phyloP scores from a whole-genome alignment of 2,329 filamentous ascomycete genomes.

The Zymoseptoria brevis region DNA sequence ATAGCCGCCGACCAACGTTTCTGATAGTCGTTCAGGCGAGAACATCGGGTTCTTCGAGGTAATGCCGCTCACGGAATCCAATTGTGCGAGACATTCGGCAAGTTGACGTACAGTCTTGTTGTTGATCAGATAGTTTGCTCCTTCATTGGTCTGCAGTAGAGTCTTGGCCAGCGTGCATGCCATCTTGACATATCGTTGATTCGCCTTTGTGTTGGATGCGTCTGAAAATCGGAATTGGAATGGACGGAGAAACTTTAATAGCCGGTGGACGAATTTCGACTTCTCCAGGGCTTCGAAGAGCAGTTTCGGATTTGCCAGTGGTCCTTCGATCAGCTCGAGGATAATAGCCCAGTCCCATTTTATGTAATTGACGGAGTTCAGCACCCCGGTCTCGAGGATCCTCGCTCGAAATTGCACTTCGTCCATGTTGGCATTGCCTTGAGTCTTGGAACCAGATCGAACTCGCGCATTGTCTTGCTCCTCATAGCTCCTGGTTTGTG shows the following conservation, averaged over 20 bases:
- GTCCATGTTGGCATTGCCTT: slow-evolving; percentile 53
- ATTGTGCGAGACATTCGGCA: slow-evolving; percentile 89
- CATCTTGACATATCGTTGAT: slow-evolving; percentile 85
- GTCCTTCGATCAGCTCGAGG: slow-evolving; percentile 82
- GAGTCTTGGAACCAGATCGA: slow-evolving; percentile 45
- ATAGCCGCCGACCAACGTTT: slow-evolving; percentile 86
- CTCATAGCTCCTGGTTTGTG: slow-evolving; percentile 14
- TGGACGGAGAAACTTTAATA: slow-evolving; percentile 90
- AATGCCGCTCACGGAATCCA: slow-evolving; percentile 67
- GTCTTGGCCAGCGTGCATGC: slow-evolving; percentile 84
- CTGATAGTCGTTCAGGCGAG: slow-evolving; percentile 70
- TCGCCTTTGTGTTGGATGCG: slow-evolving; percentile 80
- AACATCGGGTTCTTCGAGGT: slow-evolving; percentile 85
- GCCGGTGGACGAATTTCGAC: slow-evolving; percentile 90
- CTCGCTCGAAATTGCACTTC: slow-evolving; percentile 55
- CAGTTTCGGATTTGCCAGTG: slow-evolving; percentile 80
- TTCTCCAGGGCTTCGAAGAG: slow-evolving; percentile 90
- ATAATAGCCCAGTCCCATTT: slow-evolving; percentile 99
- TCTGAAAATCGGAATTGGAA: slow-evolving; percentile 96
- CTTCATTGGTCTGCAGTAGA: slow-evolving; percentile 76
- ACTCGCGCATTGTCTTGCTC: slow-evolving; percentile 29
- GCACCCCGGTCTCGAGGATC: slow-evolving; percentile 71
- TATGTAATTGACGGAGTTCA: slow-evolving; percentile 79
- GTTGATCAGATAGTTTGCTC: slow-evolving; percentile 74
- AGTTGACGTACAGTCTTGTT: slow-evolving; percentile 91